phyloP scores from a whole-genome alignment of 1,139 yeast genomes.

The Yamadazyma trypodendri region DNA sequence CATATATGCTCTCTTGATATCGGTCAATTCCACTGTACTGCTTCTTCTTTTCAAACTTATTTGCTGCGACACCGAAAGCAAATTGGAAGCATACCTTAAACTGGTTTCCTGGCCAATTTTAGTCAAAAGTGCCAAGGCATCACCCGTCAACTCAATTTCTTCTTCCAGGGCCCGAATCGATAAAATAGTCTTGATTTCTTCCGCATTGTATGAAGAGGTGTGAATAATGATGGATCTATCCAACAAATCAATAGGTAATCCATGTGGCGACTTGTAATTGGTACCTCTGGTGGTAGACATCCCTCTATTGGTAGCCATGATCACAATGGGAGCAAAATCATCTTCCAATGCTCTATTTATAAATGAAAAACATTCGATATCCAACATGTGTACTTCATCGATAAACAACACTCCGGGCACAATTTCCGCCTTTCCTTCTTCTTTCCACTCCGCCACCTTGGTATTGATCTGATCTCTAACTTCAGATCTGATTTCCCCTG shows the following conservation, averaged over 20 bases:
- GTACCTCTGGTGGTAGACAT: constrained; percentile 91
- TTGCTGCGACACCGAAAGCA: constrained; percentile 86
- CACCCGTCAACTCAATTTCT: constrained; percentile 81
- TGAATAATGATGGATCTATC: constrained; percentile 94
- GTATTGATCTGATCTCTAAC: constrained; percentile 96
- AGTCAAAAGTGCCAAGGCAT: constrained; percentile 85
- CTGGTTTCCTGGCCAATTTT: constrained; percentile 92
- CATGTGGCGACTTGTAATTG: constrained; percentile 92
- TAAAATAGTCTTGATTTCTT: constrained; percentile 82
- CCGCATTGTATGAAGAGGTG: constrained; percentile 71
- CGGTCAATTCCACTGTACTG: constrained; percentile 68
- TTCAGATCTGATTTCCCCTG: constrained; percentile 95
- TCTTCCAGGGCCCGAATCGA: constrained; percentile 95
- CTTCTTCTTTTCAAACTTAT: constrained; percentile 81
- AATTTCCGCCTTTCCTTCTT: constrained; percentile 98
- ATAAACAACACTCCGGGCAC: constrained; percentile 98
- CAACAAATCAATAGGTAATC: constrained; percentile 88
- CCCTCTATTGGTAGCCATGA: constrained; percentile 98
- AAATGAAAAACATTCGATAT: constrained; percentile 94
- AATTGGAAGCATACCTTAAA: constrained; percentile 88
- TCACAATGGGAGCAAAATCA: constrained; percentile 94
- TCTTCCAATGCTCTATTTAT: constrained; percentile 96
- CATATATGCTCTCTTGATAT: constrained; percentile 83
- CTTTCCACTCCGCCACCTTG: constrained; percentile 98
- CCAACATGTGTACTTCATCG: constrained; percentile 99